A percentile compares a stretch with the other conserved stretches of the same genome.
These are phyloP conservation scores for Botrytis aclada DNA, from an alignment of 2,329 filamentous ascomycete genomes.

Conservation along the genomic window DNA sequence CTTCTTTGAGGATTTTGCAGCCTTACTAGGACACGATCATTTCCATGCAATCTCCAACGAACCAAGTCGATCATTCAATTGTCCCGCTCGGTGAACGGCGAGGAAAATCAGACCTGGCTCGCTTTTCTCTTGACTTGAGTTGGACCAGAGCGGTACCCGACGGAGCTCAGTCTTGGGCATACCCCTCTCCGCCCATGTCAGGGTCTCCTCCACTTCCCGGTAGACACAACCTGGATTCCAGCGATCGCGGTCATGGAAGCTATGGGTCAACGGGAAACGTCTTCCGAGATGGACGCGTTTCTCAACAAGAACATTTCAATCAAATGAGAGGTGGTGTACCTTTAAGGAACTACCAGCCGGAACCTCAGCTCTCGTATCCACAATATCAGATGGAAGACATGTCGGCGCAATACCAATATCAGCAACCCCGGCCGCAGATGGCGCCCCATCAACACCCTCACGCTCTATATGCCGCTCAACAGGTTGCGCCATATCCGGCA, in stretches of 20 bases:
- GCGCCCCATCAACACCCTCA: conserved; percentile 29
- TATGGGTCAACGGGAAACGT: conserved; percentile 47
- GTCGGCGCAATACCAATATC: conserved; percentile 28
- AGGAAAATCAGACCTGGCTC: conserved; percentile 53
- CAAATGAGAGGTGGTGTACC: conserved; percentile 32
- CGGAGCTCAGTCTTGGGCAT: conserved; percentile 56
- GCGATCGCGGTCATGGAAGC: conserved; percentile 51
- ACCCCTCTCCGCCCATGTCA: conserved; percentile 74
- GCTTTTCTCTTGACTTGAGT: conserved; percentile 54
- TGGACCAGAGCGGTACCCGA: conserved; percentile 55
- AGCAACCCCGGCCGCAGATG: conserved; percentile 25
- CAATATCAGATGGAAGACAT: conserved; percentile 32
- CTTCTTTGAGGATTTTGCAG: conserved; percentile 24
- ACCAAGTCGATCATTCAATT: conserved; percentile 41
- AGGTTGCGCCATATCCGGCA: conserved; percentile 29
- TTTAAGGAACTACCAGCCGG: conserved; percentile 41
- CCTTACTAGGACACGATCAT: conserved; percentile 26
- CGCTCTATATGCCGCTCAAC: conserved; percentile 28
- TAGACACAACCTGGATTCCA: conserved; percentile 56
- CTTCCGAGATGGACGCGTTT: conserved; percentile 43
- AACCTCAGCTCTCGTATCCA: conserved; percentile 33
- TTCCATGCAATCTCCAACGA: conserved; percentile 55
- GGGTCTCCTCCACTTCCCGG: conserved; percentile 61
- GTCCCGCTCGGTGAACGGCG: conserved; percentile 56
- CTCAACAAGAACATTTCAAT: conserved; percentile 32